Evolutionary conservation across 805 yeast species (phyloP).

Genomic region (Pachysolen tannophilus): DNA sequence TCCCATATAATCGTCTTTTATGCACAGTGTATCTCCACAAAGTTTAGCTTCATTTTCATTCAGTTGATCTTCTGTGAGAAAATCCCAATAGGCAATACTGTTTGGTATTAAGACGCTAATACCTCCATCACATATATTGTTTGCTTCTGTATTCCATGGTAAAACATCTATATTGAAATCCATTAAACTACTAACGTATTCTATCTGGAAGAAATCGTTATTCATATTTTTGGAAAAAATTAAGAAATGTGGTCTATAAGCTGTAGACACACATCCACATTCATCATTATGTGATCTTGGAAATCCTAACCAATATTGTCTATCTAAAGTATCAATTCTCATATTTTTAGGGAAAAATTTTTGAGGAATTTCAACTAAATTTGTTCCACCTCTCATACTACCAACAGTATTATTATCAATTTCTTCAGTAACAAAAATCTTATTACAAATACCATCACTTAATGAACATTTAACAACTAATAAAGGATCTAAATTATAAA

Average conservation of each 20-base stretch:
- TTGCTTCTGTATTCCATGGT: constrained; percentile 17
- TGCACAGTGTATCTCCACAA: no score
- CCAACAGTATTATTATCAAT: not conserved
- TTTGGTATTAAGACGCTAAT: constrained; percentile 38
- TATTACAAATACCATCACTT: constrained; percentile 22
- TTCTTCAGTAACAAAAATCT: not conserved
- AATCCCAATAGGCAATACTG: constrained; percentile 35
- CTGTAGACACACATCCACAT: constrained; percentile 36
- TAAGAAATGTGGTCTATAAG: constrained; percentile 37
- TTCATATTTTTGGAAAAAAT: constrained; percentile 22
- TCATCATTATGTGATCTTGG: constrained; percentile 33
- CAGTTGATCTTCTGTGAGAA: not conserved
- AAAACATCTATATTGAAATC: constrained; percentile 28
- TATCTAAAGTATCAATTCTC: constrained; percentile 16
- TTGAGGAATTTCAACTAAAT: constrained; percentile 19
- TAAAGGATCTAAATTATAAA: constrained; percentile 25
- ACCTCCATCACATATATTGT: constrained; percentile 14
- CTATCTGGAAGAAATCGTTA: constrained; percentile 18
- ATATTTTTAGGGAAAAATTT: constrained; percentile 8
- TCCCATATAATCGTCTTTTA: constrained; percentile 24
- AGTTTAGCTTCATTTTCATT: not conserved
- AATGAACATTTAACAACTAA: constrained; percentile 23
- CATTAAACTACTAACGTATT: constrained; percentile 20
- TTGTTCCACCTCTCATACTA: constrained; percentile 23
- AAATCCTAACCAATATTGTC: constrained; percentile 40